Base-by-base conservation (phyloP, 106 monocot genomes). In the Dioscorea dumetorum region DNA sequence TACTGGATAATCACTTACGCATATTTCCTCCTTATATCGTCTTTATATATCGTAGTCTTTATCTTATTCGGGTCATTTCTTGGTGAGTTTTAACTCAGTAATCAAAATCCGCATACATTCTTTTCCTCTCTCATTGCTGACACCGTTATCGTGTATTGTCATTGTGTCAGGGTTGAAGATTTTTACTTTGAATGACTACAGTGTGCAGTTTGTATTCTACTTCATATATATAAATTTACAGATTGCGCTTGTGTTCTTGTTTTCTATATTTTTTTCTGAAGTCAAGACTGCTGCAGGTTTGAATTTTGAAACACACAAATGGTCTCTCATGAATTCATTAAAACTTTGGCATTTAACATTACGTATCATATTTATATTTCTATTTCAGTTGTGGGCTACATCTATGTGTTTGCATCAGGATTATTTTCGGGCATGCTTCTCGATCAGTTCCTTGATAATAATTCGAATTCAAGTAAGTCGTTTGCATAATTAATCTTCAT, bases 151-250 rank as follows among this genome's bases (percentile, higher is more conserved):
- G 2, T 13, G 10, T 33, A 34, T 32, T 35, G 57, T 31, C 9
- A 28, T 28, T 28, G 28, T 60, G 28, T 24, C 72, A 86, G 85
- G 81, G 31, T 66, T 86, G 24, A 86, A 70, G 51, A 61, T 69
- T 33, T 86, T 86, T 68, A 81, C 34, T 7, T 22, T 66, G 61
- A 81, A 86, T 58, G 72, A 76, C 48, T 76, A 76, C 66, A 62
- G 72, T 14, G 48, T 86, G 20, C 81, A 78, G 59, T 52, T 76
- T 33, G 76, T 73, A 4, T 86, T 86, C 73, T 79, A 61, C 56
- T 81, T 86, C 49, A 23, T 74, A 5, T 79, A 21, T 62, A 66
- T 74, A 65, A 86, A 86, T 48, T 68, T 86, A 69, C 81, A 81
- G 76, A 82, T 86, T 50, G 75, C 65, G 18, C 66, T 86, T 58